Evolutionary conservation across 2,329 filamentous ascomycete genomes (phyloP), one percentile per base, ranked within the genome.

Genomic region (Aspergillus sp.): DNA sequence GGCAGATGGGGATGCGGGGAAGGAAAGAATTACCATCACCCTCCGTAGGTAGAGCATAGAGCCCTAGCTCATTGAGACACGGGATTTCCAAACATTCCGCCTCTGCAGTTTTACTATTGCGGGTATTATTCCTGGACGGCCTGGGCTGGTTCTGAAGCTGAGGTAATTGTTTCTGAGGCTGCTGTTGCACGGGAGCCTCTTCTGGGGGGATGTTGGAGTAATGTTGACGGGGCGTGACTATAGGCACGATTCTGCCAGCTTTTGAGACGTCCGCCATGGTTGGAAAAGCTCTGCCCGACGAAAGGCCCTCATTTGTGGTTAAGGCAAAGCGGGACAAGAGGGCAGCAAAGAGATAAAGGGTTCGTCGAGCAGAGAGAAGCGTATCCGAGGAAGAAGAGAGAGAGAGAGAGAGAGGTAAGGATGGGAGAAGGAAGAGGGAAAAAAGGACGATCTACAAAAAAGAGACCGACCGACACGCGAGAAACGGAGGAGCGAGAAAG

Each of bases 11-110:
- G 38, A 46, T 43, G 41, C 52, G 45, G 54, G 51, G 40, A 44
- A 52, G 52, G 48, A 52, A 51, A 47, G 54, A 54, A 52, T 72
- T 74, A 81, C 82, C 82, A 67, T 85, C 81, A 46, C 81, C 82
- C 49, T 70, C 69, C 39, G 79, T 83, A 33, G 77, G 68, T 44
- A 75, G 67, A 45, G 77, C 75, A 66, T 83, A 83, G 43, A 85
- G 70, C 52, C 77, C 77, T 54, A 77, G 67, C 47, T 70, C 69
- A 40, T 71, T 69, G 47, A 86, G 73, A 51, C 64, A 66, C 9
- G 62, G 50, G 50, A 79, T 68, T 47, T 65, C 57, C 42, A 67
- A 49, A 40, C 50, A 59, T 40, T 60, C 48, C 27, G 49, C 44
- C 30, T 64, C 56, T 27, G 42, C 39, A 33, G 46, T 39, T 44